phyloP scores from a whole-genome alignment of 1,139 yeast genomes.

The Suhomyces choctaworum region DNA sequence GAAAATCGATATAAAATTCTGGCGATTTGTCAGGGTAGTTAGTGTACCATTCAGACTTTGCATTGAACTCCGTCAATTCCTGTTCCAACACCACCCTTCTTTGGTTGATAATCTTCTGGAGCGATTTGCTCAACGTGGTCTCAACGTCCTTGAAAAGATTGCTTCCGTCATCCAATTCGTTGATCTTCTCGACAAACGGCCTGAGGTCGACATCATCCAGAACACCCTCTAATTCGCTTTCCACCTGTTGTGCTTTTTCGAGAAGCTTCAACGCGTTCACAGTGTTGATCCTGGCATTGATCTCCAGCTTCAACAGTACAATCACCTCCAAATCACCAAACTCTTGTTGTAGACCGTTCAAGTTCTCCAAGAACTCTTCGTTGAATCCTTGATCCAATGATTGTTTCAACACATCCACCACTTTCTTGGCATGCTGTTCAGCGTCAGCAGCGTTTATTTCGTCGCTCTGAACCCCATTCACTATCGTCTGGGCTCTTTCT shows the following conservation, averaged over 20 bases:
- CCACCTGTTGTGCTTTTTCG: constrained; percentile 10
- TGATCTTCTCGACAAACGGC: constrained; percentile 4
- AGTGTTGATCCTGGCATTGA: constrained; percentile 2
- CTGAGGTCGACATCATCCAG: constrained; percentile 1
- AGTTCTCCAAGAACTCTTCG: constrained; percentile 9
- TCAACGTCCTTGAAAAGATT: constrained; percentile 1
- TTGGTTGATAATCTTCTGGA: constrained; percentile 4
- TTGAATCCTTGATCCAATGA: constrained; percentile 7
- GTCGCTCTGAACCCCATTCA: neutral
- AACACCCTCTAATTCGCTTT: constrained; percentile 2
- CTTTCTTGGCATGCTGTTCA: constrained; percentile 3
- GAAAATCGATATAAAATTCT: constrained; percentile 6
- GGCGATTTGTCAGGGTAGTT: constrained; percentile 5
- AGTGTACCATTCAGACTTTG: constrained; percentile 4
- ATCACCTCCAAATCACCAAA: constrained; percentile 18
- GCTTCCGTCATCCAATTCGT: constrained; percentile 6
- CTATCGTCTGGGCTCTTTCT: constrained; percentile 13
- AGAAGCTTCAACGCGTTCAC: constrained; percentile 7
- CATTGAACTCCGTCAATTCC: constrained; percentile 7
- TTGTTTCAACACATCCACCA: constrained; percentile 7
- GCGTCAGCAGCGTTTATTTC: neutral
- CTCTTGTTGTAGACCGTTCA: constrained; percentile 12
- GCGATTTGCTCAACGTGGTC: neutral
- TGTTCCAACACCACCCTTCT: constrained; percentile 5
- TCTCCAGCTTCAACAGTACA: constrained; percentile 14